Evolutionary conservation across 345 rosid genomes (phyloP).

Genomic region (Corymbia maculata): DNA sequence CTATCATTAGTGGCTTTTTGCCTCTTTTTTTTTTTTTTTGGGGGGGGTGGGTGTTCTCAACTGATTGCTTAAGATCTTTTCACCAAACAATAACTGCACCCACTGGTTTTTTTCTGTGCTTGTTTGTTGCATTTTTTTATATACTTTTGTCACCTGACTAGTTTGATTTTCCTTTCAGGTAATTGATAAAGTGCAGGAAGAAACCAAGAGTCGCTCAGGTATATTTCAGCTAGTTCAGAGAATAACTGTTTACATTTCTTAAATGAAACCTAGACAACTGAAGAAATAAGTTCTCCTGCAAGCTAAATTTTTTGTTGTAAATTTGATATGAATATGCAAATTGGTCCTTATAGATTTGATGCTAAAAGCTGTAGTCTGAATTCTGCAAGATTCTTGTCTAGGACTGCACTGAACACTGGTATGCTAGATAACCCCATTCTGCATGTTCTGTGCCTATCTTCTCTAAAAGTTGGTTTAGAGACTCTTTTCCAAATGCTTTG

Average conservation of each 20-base stretch:
- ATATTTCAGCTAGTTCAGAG: background rate
- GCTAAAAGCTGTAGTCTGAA: background rate
- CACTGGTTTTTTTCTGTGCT: background rate
- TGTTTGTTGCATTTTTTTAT: background rate
- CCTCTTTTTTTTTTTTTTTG: background rate
- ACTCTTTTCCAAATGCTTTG: background rate
- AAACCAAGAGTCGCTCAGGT: slow-evolving; percentile 68
- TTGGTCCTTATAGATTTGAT: background rate
- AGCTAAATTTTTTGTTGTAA: background rate
- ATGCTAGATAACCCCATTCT: background rate
- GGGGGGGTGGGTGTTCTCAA: background rate
- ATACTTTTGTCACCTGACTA: background rate
- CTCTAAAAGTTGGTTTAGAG: background rate
- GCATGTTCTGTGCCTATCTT: background rate
- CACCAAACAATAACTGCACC: background rate
- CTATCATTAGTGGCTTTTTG: background rate
- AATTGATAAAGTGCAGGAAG: slow-evolving; percentile 84
- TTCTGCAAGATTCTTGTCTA: background rate
- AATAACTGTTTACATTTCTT: background rate
- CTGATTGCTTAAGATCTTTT: background rate
- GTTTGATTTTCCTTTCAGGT: slow-evolving; percentile 38
- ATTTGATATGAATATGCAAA: background rate
- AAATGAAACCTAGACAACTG: background rate
- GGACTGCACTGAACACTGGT: background rate
- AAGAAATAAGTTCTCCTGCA: background rate